Base-by-base conservation (phyloP, 2,329 filamentous ascomycete genomes). In the Aspergillus puulaauensis region DNA sequence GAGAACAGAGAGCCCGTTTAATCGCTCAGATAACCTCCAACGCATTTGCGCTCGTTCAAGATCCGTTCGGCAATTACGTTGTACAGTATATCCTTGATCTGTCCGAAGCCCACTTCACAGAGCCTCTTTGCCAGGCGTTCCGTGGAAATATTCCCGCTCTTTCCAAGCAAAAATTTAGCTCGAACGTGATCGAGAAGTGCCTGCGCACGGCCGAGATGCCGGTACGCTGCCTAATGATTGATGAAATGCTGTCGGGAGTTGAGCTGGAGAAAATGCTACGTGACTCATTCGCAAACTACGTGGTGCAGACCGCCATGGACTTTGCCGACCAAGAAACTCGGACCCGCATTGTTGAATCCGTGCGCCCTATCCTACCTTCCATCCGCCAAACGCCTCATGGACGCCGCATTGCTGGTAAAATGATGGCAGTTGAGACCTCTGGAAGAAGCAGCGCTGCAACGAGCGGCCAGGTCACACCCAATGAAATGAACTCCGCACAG, bases 91-190 rank as follows among this genome's bases (percentile, higher is more conserved):
- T 99, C 71, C 86, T 99, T 66, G 95, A 98, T 72, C 84, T 98
- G 54, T 92, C 92, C 64, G 92, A 99, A 71, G 82, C 89, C 12
- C 82, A 81, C 66, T 97, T 96, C 77, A 97, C 93, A 1, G 90
- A 95, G 68, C 93, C 93, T 3, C 82, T 99, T 41, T 95, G 96
- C 60, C 80, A 83, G 53, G 88, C 87, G 69, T 97, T 99, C 80
- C 79, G 83, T 56, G 89, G 89, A 67, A 80, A 90, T 85, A 79
- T 89, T 73, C 70, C 83, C 75, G 76, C 84, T 84, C 71, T 88
- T 15, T 98, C 95, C 6, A 93, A 92, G 73, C 95, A 99, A 80
- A 99, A 99, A 78, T 99, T 99, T 80, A 97, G 92, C 79, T 98
- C 95, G 69, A 99, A 99, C 68, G 95, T 99, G 57, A 93, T 99